Base-by-base conservation (phyloP, 129 eudicot species). In the sunflower (Helianthus annuus) region DNA sequence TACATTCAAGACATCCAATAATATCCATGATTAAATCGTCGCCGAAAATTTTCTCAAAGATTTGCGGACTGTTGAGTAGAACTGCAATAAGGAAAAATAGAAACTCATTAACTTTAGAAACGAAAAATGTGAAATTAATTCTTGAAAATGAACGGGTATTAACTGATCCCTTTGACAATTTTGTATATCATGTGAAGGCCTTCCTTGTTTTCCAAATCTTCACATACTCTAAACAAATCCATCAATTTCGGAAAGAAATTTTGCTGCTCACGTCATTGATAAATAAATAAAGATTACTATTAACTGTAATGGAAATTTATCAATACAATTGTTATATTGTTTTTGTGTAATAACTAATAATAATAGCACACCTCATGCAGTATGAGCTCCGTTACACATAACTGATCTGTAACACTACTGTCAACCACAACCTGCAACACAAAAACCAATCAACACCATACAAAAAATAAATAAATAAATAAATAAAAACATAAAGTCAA, bases 1-100 rank as follows among this genome's bases (percentile, higher is more conserved):
- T 83, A 93, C 98, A 93, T 83, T 93, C 98, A 12, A 93, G 91
- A 74, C 88, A 87, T 48, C 98, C 98, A 75, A 90, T 89, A 48
- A 89, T 69, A 72, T 89, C 98, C 95, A 93, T 87, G 57, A 93
- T 80, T 69, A 87, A 66, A 52, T 89, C 97, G 82, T 93, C 96
- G 48, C 95, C 85, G 68, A 93, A 87, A 48, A 93, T 83, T 84
- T 83, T 93, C 84, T 87, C 97, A 71, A 87, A 93, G 61, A 93
- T 87, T 74, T 83, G 96, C 53, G 87, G 76, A 73, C 90, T 87
- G 71, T 93, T 93, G 48, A 89, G 88, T 70, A 87, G 72, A 56
- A 93, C 98, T 93, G 90, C 83, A 85, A 75, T 56, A 56, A 76
- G 54, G 55, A 71, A 15, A 11, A 24, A 61, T 6, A 76, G 1